Conservation (phyloP, 2,329 filamentous ascomycete genomes). For the Venturia carpophila region DNA sequence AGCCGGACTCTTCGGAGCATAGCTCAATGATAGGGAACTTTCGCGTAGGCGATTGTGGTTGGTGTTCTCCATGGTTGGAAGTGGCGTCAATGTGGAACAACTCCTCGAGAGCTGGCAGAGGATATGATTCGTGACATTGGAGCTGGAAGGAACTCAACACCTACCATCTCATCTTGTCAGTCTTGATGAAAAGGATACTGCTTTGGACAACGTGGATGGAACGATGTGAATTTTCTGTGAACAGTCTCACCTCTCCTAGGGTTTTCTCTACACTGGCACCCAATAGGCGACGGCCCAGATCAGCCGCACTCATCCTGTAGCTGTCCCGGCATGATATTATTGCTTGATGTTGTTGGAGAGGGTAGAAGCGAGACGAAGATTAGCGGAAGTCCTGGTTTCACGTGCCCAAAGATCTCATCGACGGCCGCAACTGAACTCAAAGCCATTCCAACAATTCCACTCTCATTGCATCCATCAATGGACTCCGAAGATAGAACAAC, state of each 20-base stretch:
- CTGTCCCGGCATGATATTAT: background rate
- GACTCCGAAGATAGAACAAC: background rate
- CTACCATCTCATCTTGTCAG: constrained; percentile 2
- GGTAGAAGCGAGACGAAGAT: background rate
- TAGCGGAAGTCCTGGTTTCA: background rate
- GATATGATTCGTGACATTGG: constrained; percentile 3
- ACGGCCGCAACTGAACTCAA: background rate
- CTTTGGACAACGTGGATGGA: background rate
- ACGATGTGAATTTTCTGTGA: background rate
- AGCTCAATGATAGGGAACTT: constrained; percentile 39
- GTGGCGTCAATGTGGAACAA: constrained; percentile 11
- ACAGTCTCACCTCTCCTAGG: constrained; percentile 37
- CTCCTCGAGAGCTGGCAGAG: constrained; percentile 12
- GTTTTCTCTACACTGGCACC: constrained; percentile 28
- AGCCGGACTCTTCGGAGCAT: constrained; percentile 41
- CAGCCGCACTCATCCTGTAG: constrained; percentile 33
- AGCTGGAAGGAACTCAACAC: background rate
- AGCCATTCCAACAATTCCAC: background rate
- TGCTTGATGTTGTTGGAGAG: background rate
- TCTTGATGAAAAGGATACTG: background rate
- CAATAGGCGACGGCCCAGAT: constrained; percentile 47
- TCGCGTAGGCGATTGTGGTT: background rate
- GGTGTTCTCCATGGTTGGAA: constrained; percentile 1
- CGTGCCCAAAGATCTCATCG: background rate
- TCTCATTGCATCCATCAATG: background rate